Evolutionary conservation across 257 asterid genomes (phyloP).

Genomic region (Solanum pimpinellifolium): DNA sequence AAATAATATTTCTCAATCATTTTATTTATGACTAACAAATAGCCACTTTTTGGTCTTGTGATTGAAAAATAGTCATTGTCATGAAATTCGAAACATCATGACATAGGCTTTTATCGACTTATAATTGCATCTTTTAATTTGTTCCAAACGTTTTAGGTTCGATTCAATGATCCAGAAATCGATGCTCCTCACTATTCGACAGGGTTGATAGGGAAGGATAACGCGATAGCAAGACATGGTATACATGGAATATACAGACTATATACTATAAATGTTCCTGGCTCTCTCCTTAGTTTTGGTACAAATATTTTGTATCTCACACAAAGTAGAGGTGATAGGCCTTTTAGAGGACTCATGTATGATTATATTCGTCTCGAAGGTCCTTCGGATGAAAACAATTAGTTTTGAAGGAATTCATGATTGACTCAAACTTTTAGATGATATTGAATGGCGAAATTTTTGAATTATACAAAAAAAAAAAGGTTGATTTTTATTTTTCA

Average conservation of each 20-base stretch:
- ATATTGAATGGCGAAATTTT: accelerated
- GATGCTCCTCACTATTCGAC: conserved; percentile 34
- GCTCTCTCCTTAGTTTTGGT: conserved; percentile 17
- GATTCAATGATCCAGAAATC: conserved; percentile 22
- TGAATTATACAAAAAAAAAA: too few species aligned
- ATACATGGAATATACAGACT: conserved; percentile 67
- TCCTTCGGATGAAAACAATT: conserved; percentile 11
- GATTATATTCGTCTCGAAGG: conserved; percentile 79
- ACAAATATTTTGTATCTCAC: conserved; percentile 39
- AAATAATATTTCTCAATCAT: background rate
- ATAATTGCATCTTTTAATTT: background rate
- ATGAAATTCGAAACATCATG: background rate
- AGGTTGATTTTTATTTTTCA: too few species aligned
- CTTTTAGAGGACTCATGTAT: conserved; percentile 63
- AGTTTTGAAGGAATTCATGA: background rate
- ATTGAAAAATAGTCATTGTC: background rate
- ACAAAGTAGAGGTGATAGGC: conserved; percentile 34
- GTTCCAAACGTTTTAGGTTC: conserved; percentile 19
- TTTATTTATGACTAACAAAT: background rate
- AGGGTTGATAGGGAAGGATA: conserved; percentile 59
- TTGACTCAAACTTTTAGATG: background rate
- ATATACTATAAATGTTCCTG: conserved; percentile 27
- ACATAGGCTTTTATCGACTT: background rate
- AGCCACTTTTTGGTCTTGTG: too few species aligned
- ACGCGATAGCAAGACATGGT: conserved; percentile 80